Evolutionary conservation across 345 rosid species (phyloP), one percentile per base, ranked within the genome.

Genomic region (Populus alba): DNA sequence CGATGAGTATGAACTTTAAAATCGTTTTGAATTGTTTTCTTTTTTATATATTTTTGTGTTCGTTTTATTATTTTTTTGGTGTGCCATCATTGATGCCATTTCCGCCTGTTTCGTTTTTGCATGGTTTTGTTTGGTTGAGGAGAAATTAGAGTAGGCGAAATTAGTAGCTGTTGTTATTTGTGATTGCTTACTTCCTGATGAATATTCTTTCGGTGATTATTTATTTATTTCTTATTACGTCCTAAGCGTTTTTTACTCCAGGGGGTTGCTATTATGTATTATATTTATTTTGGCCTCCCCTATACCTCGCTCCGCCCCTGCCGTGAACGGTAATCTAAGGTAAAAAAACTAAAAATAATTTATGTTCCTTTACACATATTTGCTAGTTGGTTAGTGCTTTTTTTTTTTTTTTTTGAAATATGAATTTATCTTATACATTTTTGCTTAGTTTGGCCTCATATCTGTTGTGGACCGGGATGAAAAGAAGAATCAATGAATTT

Each of bases 111-210:
- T 16, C 45, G 72, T 59, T 45, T 73, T 53, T 74, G 78, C 78
- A 74, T 82, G 66, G 72, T 25, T 41, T 29, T 70, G 75, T 72
- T 82, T 69, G 72, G 71, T 66, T 49, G 75, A 79, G n/a, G 70
- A 79, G 43, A 61, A 73, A 76, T 51, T 18, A 31, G 45, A n/a
- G 72, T 43, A 77, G 59, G 31, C 22, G 29, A 29, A 39, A 66
- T 38, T 74, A 80, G 51, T 27, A 12, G 23, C 5, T 20, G 0
- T n/a, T 49, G n/a, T 59, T 57, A 7, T 47, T 35, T 59, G 45
- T 12, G 71, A 15, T 41, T 20, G 47, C 33, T 22, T 9, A 2
- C n/a, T 67, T 23, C 2, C 37, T 13, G 16, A 37, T n/a, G 4
- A 59, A n/a, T 53, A 53, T 53, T n/a, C 29, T 59, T 11, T 59